These are phyloP conservation scores for Periconia digitata DNA, from an alignment of 2,329 filamentous ascomycete species.

Conservation along the genomic window DNA sequence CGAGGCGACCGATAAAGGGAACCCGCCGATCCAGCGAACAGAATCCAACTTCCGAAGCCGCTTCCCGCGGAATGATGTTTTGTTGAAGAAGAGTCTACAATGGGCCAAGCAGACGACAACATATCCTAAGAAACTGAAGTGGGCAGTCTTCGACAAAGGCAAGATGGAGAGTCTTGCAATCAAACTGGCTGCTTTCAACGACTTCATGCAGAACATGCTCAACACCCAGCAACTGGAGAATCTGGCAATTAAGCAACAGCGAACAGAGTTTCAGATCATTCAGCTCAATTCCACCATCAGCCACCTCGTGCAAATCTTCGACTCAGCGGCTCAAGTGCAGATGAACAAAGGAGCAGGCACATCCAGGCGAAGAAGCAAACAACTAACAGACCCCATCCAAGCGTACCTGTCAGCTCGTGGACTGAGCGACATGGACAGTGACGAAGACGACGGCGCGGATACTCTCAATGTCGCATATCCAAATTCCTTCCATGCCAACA, in stretches of 20 bases:
- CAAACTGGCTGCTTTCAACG: conserved; percentile 38
- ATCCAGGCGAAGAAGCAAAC: conserved; percentile 1
- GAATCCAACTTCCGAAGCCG: conserved; percentile 26
- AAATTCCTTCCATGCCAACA: too few relatives aligned
- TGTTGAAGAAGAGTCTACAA: conserved; percentile 31
- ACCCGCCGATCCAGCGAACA: conserved; percentile 11
- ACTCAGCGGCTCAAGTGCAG: conserved; percentile 18
- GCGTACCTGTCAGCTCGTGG: conserved; percentile 22
- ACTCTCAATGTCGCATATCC: background rate
- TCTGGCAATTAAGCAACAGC: conserved; percentile 31
- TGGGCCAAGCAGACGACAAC: conserved; percentile 30
- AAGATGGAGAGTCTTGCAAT: conserved; percentile 36
- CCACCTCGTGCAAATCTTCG: conserved; percentile 38
- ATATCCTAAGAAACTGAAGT: conserved; percentile 30
- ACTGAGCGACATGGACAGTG: conserved; percentile 16
- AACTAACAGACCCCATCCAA: conserved; percentile 14
- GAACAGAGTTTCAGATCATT: conserved; percentile 41
- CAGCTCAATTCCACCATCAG: conserved; percentile 39
- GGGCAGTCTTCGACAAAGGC: conserved; percentile 34
- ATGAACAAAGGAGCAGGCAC: conserved; percentile 10
- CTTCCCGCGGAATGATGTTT: conserved; percentile 31
- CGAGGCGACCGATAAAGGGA: conserved; percentile 7
- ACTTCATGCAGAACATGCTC: conserved; percentile 40
- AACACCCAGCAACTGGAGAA: conserved; percentile 30
- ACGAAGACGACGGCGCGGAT: conserved; percentile 15